These are phyloP conservation scores for Ogataea ganodermae DNA, from an alignment of 805 yeast species.

Conservation along the genomic window DNA sequence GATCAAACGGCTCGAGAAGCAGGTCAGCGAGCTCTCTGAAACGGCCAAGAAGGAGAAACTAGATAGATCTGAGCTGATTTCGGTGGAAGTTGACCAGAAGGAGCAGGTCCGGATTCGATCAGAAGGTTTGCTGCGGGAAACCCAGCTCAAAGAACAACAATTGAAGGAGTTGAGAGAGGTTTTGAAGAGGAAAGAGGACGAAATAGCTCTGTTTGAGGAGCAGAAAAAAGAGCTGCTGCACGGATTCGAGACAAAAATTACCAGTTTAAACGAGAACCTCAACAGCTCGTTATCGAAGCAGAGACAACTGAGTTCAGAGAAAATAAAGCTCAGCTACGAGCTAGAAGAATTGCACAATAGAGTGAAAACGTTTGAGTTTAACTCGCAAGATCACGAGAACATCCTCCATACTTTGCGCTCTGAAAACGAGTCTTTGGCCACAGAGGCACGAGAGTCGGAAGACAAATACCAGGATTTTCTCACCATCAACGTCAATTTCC, in stretches of 20 bases:
- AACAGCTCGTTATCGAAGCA: constrained; percentile 18
- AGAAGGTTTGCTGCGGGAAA: constrained; percentile 1
- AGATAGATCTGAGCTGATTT: neutral
- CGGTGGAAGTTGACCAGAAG: constrained; percentile 6
- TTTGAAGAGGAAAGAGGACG: neutral
- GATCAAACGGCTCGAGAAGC: neutral
- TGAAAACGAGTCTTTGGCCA: constrained; percentile 44
- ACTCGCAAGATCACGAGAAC: constrained; percentile 15
- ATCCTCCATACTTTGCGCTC: constrained; percentile 38
- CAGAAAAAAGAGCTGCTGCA: neutral
- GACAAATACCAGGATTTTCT: constrained; percentile 19
- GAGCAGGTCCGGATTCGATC: constrained; percentile 3
- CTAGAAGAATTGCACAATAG: constrained; percentile 38
- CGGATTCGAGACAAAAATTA: constrained; percentile 6
- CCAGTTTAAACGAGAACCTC: constrained; percentile 10
- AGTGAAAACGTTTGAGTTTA: constrained; percentile 21
- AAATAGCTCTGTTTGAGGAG: neutral
- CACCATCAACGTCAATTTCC: constrained; percentile 43
- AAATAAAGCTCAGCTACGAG: constrained; percentile 36
- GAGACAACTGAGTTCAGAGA: constrained; percentile 20
- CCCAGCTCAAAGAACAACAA: constrained; percentile 21
- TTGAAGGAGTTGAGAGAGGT: constrained; percentile 8
- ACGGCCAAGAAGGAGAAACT: neutral
- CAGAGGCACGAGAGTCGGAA: constrained; percentile 16
- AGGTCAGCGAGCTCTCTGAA: neutral